Evolutionary conservation across 805 yeast genomes (phyloP), one percentile per base, ranked within the genome.

Genomic region (Myxozyma vanderwaltii): DNA sequence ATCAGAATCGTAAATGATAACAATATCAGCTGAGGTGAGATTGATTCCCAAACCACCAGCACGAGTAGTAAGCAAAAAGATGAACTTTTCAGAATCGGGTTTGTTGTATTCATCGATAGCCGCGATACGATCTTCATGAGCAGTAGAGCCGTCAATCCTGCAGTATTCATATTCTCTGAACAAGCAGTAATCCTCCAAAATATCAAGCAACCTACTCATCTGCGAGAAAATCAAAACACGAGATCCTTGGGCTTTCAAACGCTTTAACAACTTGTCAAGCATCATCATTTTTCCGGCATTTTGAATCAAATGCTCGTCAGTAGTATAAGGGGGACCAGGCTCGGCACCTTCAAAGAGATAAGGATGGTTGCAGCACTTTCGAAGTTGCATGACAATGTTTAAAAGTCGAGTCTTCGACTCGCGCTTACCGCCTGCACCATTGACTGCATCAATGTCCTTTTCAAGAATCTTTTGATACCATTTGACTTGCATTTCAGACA

Each of bases 331-430:
- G 0, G 98, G 98, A 8, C 98, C 98, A 0, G 97, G 98, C 73
- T 91, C 98, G 1, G 98, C 99, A n/a, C 99, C 98, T 72, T 92
- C 98, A 70, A 94, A 94, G 55, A 92, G 76, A 73, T 94, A 92
- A 0, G 98, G 98, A 74, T 94, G 99, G 71, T 94, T 92, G 72
- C 98, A 92, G 73, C 98, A 92, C 73, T 92, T 92, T 69, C 98
- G 81, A 64, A 92, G 78, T 74, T 92, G 98, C 98, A 92, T 92
- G 13, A 92, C 98, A 68, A 92, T 92, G 70, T 92, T 92, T 58
- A 92, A 79, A 63, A 94, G 77, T 57, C 98, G 80, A 0, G 97
- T 91, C 70, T 92, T 92, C 5, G 92, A 91, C 72, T 92, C 98
- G 58, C 96, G 80, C 73, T 90, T 91, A 1, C 96, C 96, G n/a